These are phyloP conservation scores for Fusarium siculi DNA, from an alignment of 2,329 filamentous ascomycete genomes.

Conservation along the genomic window DNA sequence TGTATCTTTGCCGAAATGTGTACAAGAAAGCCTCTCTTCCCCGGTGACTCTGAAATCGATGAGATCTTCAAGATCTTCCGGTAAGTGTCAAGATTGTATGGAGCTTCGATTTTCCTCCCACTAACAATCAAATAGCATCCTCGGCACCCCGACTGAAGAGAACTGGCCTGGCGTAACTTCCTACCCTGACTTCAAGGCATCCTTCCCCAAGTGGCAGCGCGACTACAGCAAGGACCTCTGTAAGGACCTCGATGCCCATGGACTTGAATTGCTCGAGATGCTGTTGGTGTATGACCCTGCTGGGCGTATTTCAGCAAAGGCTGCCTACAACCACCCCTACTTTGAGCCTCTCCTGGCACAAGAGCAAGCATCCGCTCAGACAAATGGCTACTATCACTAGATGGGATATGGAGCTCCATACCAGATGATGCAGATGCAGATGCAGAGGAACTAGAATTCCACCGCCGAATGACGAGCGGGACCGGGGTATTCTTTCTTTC, in stretches of 20 bases:
- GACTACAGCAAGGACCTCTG: constrained; percentile 74
- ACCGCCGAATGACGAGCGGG: neutral
- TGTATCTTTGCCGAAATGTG: constrained; percentile 98
- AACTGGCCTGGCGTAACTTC: constrained; percentile 93
- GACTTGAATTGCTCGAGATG: constrained; percentile 73
- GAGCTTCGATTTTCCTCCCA: neutral
- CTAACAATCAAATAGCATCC: constrained; percentile 60
- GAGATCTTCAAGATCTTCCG: constrained; percentile 71
- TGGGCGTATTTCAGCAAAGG: constrained; percentile 88
- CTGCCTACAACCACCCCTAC: constrained; percentile 85
- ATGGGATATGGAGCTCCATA: constrained; percentile 40
- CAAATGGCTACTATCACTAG: constrained; percentile 53
- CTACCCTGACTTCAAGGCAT: constrained; percentile 92
- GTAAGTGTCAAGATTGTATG: constrained; percentile 56
- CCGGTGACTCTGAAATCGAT: constrained; percentile 78
- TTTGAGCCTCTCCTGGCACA: constrained; percentile 63
- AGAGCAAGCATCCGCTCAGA: constrained; percentile 44
- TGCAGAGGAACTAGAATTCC: constrained; percentile 32
- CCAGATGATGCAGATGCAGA: constrained; percentile 26
- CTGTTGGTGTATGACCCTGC: constrained; percentile 91
- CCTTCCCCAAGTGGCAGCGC: constrained; percentile 90
- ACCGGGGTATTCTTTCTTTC: constrained; percentile 22
- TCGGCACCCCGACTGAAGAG: constrained; percentile 85
- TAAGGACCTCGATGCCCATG: constrained; percentile 76
- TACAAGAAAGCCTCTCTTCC: constrained; percentile 91